Evolutionary conservation across 768 basidiomycete species (phyloP), one percentile per base, ranked within the genome.

Genomic region (Tylopilus balloui): DNA sequence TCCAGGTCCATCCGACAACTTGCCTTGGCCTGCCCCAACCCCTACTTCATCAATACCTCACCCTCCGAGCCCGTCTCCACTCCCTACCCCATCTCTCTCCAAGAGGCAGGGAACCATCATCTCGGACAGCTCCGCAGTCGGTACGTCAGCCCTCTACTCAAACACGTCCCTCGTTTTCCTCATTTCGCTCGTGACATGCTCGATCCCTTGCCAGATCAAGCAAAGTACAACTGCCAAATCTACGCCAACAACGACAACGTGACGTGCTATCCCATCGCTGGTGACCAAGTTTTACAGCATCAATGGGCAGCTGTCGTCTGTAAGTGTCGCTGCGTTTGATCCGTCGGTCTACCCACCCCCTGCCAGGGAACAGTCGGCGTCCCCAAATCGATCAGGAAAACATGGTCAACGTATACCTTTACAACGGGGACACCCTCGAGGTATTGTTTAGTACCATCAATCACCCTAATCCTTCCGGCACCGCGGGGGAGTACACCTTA

Each of bases 301-400:
- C 67, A 86, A 42, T 89, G 80, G 75, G 80, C 83, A 4, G 77
- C 82, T 31, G 84, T 92, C 62, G 80, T 92, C 61, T 93, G 91
- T 89, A 62, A 66, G 88, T 85, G 0, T 29, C 48, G 41, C 6
- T 59, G 35, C 36, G 50, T 29, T 51, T 54, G n/a, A 31, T 47
- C 9, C 43, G 37, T 39, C 31, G 34, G 37, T 52, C 17, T 59
- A 50, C 53, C 45, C 45, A 64, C 44, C 44, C 20, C 40, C 48
- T 51, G 47, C 40, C 65, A 89, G 87, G 88, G 88, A 91, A 92
- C 61, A 84, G 81, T 52, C 74, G 75, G 48, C 74, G 81, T 29
- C 87, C 88, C 7, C 74, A 82, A 51, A 72, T 86, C 43, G 77
- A 76, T 31, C 84, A 85, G 68, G 73, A 64, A 27, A 78, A 82